Evolutionary conservation across 106 monocot genomes (phyloP).

Genomic region (Platanthera zijinensis): DNA sequence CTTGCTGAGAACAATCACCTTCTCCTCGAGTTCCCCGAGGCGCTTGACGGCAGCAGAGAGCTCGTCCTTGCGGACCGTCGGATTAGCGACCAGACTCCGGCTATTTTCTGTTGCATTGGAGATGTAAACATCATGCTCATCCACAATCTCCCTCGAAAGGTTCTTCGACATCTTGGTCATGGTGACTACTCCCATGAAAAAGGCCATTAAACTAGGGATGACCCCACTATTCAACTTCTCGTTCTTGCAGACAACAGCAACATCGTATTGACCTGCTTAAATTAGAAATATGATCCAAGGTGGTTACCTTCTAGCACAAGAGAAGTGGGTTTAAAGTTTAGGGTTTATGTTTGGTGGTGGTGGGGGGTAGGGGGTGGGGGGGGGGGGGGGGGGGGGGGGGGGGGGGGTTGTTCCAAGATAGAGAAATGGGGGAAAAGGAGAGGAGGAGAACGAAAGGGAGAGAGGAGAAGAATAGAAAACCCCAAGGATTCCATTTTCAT

Average conservation of each 20-base stretch:
- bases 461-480: too few relatives aligned
- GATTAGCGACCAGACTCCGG: constrained; percentile 1
- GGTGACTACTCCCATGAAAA: constrained; percentile 11
- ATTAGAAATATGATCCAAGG: background rate
- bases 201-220: constrained; percentile 7
- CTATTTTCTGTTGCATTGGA: background rate
- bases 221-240: background rate
- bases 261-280: background rate
- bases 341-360: too few relatives aligned
- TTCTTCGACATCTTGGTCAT: constrained; percentile 8
- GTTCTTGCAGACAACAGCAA: background rate
- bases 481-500: too few relatives aligned
- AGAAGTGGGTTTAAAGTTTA: background rate
- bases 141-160: constrained; percentile 3
- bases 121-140: background rate
- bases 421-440: too few relatives aligned
- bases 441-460: too few relatives aligned
- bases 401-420: too few relatives aligned
- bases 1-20: constrained; percentile 37
- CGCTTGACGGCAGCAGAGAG: constrained; percentile 46
- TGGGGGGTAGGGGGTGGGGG: too few relatives aligned
- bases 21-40: constrained; percentile 65
- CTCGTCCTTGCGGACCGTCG: constrained; percentile 33
- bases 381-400: too few relatives aligned
- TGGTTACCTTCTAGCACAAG: background rate